Evolutionary conservation across 2,329 filamentous ascomycete species (phyloP).

Genomic region (Exophiala xenobiotica): DNA sequence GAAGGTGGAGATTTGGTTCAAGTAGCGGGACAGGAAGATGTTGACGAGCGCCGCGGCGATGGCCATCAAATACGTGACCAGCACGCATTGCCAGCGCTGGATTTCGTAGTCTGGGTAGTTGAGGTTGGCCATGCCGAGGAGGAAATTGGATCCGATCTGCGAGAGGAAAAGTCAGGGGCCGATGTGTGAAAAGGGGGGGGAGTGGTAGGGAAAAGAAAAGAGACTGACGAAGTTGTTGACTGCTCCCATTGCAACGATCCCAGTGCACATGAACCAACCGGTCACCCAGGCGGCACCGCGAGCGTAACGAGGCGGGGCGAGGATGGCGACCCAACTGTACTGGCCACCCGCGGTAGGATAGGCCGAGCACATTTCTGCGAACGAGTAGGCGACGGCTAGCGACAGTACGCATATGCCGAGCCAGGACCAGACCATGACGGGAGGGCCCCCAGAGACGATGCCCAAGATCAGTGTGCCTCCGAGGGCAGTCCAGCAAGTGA

Average conservation of each 20-base stretch:
- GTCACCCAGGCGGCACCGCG: slow-evolving; percentile 47
- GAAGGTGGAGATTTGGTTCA: slow-evolving; percentile 50
- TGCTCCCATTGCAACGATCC: slow-evolving; percentile 35
- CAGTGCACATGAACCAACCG: slow-evolving; percentile 52
- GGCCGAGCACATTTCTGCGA: slow-evolving; percentile 55
- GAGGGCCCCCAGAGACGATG: slow-evolving; percentile 55
- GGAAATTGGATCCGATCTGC: slow-evolving; percentile 53
- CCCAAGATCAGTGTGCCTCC: slow-evolving; percentile 58
- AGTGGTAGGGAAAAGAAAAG: slow-evolving; percentile 29
- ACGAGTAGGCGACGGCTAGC: slow-evolving; percentile 56
- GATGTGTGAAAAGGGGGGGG: slow-evolving; percentile 40
- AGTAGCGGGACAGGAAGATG: slow-evolving; percentile 50
- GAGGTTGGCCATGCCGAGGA: slow-evolving; percentile 56
- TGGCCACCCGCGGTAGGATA: slow-evolving; percentile 52
- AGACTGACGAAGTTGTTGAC: slow-evolving; percentile 31
- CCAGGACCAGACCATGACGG: slow-evolving; percentile 61
- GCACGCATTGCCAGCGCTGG: slow-evolving; percentile 56
- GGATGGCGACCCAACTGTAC: slow-evolving; percentile 49
- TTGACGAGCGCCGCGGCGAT: slow-evolving; percentile 49
- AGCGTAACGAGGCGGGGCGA: slow-evolving; percentile 51
- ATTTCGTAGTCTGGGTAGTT: slow-evolving; percentile 53
- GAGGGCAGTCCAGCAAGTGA: slow-evolving; percentile 59
- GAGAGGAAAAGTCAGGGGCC: slow-evolving; percentile 48
- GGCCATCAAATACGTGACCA: slow-evolving; percentile 53
- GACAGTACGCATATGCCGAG: slow-evolving; percentile 53